Evolutionary conservation across 1,284 basidiomycete species (phyloP), one percentile per base, ranked within the genome.

Genomic region (Sanguinoderma infundibulare): DNA sequence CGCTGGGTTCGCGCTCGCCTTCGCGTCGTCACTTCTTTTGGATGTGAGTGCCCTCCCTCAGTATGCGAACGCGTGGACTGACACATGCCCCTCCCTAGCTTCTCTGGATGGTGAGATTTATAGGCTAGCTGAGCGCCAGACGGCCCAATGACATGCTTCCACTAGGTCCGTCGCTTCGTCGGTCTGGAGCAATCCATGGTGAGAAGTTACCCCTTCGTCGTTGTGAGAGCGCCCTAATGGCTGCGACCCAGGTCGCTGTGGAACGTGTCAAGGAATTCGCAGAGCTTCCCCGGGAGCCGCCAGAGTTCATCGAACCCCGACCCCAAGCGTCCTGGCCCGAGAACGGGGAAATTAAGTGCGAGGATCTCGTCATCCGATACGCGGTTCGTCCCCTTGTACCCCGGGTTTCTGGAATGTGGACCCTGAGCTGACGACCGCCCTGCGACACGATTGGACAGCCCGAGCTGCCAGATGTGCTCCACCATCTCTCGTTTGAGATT

Each of bases 241-340:
- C 32, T 17, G 40, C 17, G 53, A 44, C 32, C n/a, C 59, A 91
- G 90, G 90, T 98, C 63, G 94, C 94, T 15, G 80, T 98, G 51
- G 96, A 98, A 75, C 89, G 96, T 46, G 86, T 98, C 72, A 94
- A 94, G 72, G 94, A 95, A 73, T 97, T 95, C 74, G 91, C 92
- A 1, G 92, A 95, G 69, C 78, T 98, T 24, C 75, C 81, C 47
- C 83, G 84, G 49, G 94, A 96, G 77, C 83, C 88, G 12, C 82
- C 92, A 2, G 94, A 96, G 73, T 90, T 90, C 68, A 74, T 93
- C 38, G 94, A 97, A 63, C 94, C 94, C 2, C 82, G 95, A n/a
- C 95, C 96, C 14, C 81, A 88, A 2, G 81, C 86, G 2, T 80
- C 86, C 32, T 98, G 96, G 96, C 96, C 96, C 3, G 79, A 87